Percentiles rank a stretch among this genome's conserved stretches.
Evolutionary conservation across 768 basidiomycete genomes (phyloP).

Genomic region (Tricholomella constricta): DNA sequence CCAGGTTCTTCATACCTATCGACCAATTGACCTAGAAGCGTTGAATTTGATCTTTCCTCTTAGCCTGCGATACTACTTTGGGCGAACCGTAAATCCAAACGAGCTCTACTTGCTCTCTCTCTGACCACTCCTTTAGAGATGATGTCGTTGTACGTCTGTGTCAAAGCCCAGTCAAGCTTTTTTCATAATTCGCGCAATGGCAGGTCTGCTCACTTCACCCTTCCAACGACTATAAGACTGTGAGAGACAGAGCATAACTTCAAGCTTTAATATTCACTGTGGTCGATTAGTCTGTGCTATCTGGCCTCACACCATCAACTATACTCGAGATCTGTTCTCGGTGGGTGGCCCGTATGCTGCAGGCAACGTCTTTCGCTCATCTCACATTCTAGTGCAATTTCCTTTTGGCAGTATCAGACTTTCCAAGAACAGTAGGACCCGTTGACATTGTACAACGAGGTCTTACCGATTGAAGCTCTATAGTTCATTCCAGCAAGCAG

Average conservation of each 20-base stretch:
- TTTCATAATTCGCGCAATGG: neutral
- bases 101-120: neutral
- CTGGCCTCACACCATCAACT: slow-evolving; percentile 72
- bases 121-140: slow-evolving; percentile 39
- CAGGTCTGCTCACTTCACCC: slow-evolving; percentile 84
- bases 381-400: slow-evolving; percentile 58
- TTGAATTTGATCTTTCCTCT: neutral
- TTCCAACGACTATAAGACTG: slow-evolving; percentile 90
- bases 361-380: neutral
- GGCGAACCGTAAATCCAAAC: slow-evolving; percentile 65
- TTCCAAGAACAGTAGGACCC: slow-evolving; percentile 75
- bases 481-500: slow-evolving; percentile 84
- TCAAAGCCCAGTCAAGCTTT: neutral
- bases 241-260: slow-evolving; percentile 44
- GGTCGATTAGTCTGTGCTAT: slow-evolving; percentile 70
- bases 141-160: slow-evolving; percentile 58
- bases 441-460: neutral
- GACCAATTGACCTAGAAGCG: neutral
- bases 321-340: slow-evolving; percentile 84
- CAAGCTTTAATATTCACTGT: slow-evolving; percentile 12
- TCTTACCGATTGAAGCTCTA: neutral
- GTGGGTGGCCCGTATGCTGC: slow-evolving; percentile 33
- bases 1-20: slow-evolving; percentile 56
- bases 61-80: slow-evolving; percentile 81
- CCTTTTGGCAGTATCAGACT: slow-evolving; percentile 91